Conservation (phyloP, 257 asterid species). For the Solanum piurae region DNA sequence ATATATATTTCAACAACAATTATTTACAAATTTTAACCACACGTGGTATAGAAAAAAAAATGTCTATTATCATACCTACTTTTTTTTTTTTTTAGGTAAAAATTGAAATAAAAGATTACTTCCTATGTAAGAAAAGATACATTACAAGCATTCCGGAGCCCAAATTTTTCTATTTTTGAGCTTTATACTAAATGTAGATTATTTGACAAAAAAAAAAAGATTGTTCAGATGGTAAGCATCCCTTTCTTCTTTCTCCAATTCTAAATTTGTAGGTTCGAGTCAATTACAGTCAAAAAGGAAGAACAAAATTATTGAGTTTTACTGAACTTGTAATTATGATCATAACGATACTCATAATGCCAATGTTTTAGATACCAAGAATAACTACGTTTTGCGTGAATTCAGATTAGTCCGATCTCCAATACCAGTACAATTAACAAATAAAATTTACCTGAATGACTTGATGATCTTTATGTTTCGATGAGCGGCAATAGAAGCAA, state of each 20-base stretch:
- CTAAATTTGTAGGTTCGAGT: neutral
- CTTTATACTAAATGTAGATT: neutral
- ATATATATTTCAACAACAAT: neutral
- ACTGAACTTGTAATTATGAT: neutral
- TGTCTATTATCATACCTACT: neutral
- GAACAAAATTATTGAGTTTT: neutral
- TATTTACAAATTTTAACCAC: neutral
- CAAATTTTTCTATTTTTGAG: neutral
- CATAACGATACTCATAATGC: neutral
- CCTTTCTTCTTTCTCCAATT: neutral
- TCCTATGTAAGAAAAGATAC: neutral
- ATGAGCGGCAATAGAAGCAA: conserved; percentile 79
- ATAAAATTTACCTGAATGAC: conserved; percentile 59
- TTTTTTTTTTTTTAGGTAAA: too few species aligned
- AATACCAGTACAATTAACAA: too few species aligned
- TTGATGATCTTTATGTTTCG: conserved; percentile 82
- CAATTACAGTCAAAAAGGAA: neutral
- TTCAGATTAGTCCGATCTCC: neutral
- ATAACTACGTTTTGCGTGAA: neutral
- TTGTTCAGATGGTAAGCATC: neutral
- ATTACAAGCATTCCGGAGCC: neutral
- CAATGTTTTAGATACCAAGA: neutral
- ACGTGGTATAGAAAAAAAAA: neutral
- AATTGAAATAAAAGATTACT: neutral
- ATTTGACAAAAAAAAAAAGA: neutral